Evolutionary conservation across 2,329 filamentous ascomycete genomes (phyloP).

Genomic region (Dactylellina leptospora): DNA sequence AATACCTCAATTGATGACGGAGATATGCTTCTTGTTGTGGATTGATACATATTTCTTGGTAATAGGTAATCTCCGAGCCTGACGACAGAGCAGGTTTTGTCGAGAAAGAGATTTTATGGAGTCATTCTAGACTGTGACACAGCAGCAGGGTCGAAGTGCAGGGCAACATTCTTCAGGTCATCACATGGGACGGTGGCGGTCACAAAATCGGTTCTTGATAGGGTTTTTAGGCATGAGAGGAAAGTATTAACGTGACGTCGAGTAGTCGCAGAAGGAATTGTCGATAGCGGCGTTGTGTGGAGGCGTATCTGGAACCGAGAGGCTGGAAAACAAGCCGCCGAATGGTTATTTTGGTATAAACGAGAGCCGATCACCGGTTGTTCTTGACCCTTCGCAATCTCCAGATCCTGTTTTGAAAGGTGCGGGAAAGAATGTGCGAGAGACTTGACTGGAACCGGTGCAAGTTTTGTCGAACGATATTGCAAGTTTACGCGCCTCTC

Average conservation of each 20-base stretch:
- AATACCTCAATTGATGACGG: too few species aligned
- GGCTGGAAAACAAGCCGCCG: conserved; percentile 7
- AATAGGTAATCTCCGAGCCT: conserved; percentile 51
- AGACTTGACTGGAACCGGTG: conserved; percentile 7
- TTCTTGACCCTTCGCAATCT: conserved; percentile 42
- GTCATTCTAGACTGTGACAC: conserved; percentile 40
- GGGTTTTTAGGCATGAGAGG: not conserved
- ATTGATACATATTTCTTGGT: too few species aligned
- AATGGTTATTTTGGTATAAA: conserved; percentile 15
- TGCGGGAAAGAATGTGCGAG: not conserved
- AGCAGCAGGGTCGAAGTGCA: not conserved
- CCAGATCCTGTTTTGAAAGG: too few species aligned
- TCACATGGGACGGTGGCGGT: conserved; percentile 28
- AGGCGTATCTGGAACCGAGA: conserved; percentile 24
- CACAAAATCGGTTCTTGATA: too few species aligned
- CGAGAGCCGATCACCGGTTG: conserved; percentile 26
- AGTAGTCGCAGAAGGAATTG: not conserved
- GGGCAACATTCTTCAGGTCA: not conserved
- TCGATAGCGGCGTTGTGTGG: not conserved
- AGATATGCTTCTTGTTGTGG: too few species aligned
- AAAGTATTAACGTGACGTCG: not conserved
- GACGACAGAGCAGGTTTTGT: too few species aligned
- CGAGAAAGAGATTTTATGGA: too few species aligned
- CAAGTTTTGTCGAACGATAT: conserved; percentile 20
- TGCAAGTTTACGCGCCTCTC: conserved; percentile 35